Conservation (phyloP, 73 alveolate species). For the Blepharisma stoltei region DNA sequence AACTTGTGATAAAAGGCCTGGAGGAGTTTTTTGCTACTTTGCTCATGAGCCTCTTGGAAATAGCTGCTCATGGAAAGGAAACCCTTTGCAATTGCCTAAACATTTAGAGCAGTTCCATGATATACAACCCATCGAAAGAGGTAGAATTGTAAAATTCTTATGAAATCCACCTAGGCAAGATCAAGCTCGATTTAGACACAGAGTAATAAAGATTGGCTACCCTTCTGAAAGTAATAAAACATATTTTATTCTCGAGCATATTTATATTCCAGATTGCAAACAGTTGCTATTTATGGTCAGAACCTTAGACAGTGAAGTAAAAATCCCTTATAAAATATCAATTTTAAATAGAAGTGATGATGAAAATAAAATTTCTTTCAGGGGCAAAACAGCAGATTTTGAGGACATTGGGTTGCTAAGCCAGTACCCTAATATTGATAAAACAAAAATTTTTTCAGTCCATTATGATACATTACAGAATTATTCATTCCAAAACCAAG, state of each 20-base stretch:
- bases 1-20: not conserved
- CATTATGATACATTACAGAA: not conserved
- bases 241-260: not conserved
- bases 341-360: not conserved
- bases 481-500: not conserved
- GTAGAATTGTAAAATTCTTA: not conserved
- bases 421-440: not conserved
- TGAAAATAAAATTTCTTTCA: not conserved
- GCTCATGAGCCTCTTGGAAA: not conserved
- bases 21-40: not conserved
- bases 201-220: not conserved
- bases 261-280: not conserved
- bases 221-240: not conserved
- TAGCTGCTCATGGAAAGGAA: slow-evolving; percentile 10
- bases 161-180: not conserved
- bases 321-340: not conserved
- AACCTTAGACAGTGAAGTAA: not conserved
- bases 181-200: not conserved
- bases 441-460: not conserved
- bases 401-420: not conserved
- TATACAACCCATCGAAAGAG: not conserved
- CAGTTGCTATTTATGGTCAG: not conserved
- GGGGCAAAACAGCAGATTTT: not conserved
- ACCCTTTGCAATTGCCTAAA: not conserved
- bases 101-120: not conserved